Percentiles rank a stretch among this genome's conserved stretches.
Conservation (phyloP, 129 eudicot species). For the Flaveria linearis region DNA sequence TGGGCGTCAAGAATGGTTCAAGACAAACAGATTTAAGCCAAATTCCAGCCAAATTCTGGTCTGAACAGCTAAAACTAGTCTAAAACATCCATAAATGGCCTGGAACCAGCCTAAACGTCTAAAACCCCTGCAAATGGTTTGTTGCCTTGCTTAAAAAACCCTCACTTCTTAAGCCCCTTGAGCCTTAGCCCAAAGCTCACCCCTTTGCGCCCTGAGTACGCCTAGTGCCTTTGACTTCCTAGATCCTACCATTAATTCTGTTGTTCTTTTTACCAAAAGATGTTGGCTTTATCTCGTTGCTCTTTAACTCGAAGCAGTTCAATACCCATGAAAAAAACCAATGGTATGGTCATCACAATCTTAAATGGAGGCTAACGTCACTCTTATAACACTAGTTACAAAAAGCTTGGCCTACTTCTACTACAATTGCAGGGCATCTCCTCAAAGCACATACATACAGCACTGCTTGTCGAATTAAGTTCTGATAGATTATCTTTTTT, state of each 20-base stretch:
- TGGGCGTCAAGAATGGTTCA: neutral
- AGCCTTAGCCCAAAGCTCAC: no score
- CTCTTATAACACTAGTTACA: neutral
- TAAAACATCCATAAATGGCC: no score
- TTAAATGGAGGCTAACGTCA: neutral
- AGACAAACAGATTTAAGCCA: neutral
- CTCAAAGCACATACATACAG: neutral
- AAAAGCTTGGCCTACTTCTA: neutral
- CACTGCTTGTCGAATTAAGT: neutral
- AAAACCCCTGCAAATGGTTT: no score
- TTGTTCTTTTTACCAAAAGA: neutral
- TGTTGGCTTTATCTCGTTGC: neutral
- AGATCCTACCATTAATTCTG: neutral
- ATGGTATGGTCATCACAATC: neutral
- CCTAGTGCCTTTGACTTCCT: no score
- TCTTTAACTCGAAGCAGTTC: neutral
- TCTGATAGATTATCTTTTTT: neutral
- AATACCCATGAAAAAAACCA: constrained; percentile 1
- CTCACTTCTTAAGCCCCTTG: no score
- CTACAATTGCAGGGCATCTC: neutral
- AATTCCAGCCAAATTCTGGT: neutral
- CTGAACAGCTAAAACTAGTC: no score
- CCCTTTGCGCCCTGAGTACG: no score
- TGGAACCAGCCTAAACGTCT: no score
- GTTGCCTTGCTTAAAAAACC: no score